Evolutionary conservation across 352 stramenopile genomes (phyloP), one percentile per base, ranked within the genome.

Genomic region (Pilasporangium apinafurcum): DNA sequence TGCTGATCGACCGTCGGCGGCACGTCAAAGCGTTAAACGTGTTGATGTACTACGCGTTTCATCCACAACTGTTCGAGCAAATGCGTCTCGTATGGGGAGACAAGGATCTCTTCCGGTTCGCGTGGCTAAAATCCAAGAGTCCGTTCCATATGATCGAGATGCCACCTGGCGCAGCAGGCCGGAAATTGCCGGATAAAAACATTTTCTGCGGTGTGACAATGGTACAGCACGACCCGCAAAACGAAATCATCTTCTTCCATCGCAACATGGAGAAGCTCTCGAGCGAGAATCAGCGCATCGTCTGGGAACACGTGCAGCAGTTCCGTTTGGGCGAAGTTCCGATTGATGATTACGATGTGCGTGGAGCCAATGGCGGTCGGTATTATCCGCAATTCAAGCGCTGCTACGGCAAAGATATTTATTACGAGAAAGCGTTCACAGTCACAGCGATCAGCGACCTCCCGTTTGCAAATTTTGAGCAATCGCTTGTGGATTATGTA

Each of bases 61-160:
- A 74, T 17, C 62, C 67, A 0, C 35, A 38, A 8, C 40, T 82
- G 4, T 56, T 76, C 13, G 72, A 86, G 37, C 39, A 53, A 3
- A 39, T 88, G 27, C 51, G 58, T 3, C 60, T 91, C 1, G 62
- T 76, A 5, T 88, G 73, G 73, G 79, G 79, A 7, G 79, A 91
- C 53, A 91, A 91, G 40, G 78, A 90, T 39, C 49, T 90, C 0
- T 91, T 88, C 44, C 73, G 79, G 9, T 75, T 91, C 27, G 74
- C 75, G 36, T 90, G 78, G 78, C 51, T 80, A n/a, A 87, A 87
- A 45, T 82, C 69, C 0, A 51, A 61, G 1, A 80, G 53, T 45
- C 51, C 51, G 1, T 87, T 84, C 51, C 51, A 79, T 52, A 81
- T 86, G 56, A 80, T 90, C 14, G 12, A 50, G 26, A 63, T 49